Percentiles rank a stretch among this genome's conserved stretches.
These are phyloP conservation scores for Auriscalpium vulgare DNA, from an alignment of 768 basidiomycete genomes.

Conservation along the genomic window DNA sequence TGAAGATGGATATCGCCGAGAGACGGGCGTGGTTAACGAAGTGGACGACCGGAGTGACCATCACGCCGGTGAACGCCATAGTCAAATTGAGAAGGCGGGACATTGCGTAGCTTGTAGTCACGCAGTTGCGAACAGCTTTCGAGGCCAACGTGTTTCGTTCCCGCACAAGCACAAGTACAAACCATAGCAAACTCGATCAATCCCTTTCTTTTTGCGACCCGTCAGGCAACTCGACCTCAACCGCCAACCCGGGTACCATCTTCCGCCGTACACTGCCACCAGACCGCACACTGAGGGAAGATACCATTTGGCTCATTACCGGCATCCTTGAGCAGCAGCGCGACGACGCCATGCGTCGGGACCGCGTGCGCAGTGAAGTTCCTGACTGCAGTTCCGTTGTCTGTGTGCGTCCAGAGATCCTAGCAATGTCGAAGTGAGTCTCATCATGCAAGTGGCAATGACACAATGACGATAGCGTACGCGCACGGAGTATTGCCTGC, in stretches of 20 bases:
- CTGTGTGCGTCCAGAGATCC: constrained; percentile 18
- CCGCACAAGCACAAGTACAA: too few species aligned
- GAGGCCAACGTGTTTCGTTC: too few species aligned
- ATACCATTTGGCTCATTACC: constrained; percentile 14
- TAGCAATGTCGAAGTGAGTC: neutral
- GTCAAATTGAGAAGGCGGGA: constrained; percentile 16
- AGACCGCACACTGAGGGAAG: constrained; percentile 12
- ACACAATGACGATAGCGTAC: neutral
- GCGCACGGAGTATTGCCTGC: constrained; percentile 15
- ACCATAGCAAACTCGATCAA: too few species aligned
- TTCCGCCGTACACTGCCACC: constrained; percentile 10
- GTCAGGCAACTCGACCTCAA: too few species aligned
- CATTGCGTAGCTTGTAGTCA: too few species aligned
- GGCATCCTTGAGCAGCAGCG: constrained; percentile 15
- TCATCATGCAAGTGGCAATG: neutral
- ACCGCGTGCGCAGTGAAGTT: constrained; percentile 11
- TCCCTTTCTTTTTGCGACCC: too few species aligned
- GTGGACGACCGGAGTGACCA: constrained; percentile 31
- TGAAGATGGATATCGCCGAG: constrained; percentile 19
- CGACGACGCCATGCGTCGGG: constrained; percentile 16
- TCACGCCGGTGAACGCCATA: constrained; percentile 25
- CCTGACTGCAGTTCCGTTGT: constrained; percentile 16
- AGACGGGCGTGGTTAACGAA: constrained; percentile 27
- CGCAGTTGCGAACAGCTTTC: too few species aligned
- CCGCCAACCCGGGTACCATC: constrained; percentile 8